These are phyloP conservation scores for Lactarius deliciosus DNA, from an alignment of 768 basidiomycete species.

Conservation along the genomic window DNA sequence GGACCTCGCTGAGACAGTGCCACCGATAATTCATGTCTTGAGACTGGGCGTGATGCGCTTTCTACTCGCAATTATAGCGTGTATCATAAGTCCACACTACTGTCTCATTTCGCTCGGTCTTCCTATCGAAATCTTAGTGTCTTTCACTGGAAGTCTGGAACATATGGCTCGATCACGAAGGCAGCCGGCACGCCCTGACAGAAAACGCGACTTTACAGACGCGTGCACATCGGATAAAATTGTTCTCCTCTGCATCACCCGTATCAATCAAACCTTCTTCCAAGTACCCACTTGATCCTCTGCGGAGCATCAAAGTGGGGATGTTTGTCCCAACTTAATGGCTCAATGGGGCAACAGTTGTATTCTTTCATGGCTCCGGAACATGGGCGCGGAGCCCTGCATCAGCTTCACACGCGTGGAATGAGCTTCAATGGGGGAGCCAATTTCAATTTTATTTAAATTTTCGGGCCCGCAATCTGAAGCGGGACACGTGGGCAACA, in stretches of 20 bases:
- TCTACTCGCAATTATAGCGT: background rate
- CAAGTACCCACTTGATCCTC: slow-evolving; percentile 6
- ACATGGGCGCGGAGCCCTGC: slow-evolving; percentile 8
- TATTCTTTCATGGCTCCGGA: slow-evolving; percentile 10
- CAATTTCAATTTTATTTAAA: slow-evolving; percentile 19
- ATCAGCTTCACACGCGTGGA: slow-evolving; percentile 17
- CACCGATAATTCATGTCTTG: slow-evolving; percentile 5
- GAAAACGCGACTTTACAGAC: background rate
- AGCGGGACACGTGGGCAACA: slow-evolving; percentile 21
- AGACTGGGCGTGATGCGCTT: background rate
- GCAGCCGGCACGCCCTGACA: slow-evolving; percentile 3
- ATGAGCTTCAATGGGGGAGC: background rate
- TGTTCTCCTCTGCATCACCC: slow-evolving; percentile 12
- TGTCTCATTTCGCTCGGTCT: slow-evolving; percentile 5
- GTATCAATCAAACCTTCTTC: slow-evolving; percentile 29
- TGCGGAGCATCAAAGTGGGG: slow-evolving; percentile 24
- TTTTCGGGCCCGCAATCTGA: slow-evolving; percentile 5
- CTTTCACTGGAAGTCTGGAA: slow-evolving; percentile 1
- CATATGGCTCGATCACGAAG: slow-evolving; percentile 3
- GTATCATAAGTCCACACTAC: background rate
- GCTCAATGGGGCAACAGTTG: slow-evolving; percentile 20
- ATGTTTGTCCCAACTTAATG: background rate
- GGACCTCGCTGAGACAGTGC: slow-evolving; percentile 1
- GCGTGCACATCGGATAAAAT: slow-evolving; percentile 4
- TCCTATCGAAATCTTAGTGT: slow-evolving; percentile 7